Evolutionary conservation across 352 stramenopile species (phyloP).

Genomic region (Phytophthora sp.): DNA sequence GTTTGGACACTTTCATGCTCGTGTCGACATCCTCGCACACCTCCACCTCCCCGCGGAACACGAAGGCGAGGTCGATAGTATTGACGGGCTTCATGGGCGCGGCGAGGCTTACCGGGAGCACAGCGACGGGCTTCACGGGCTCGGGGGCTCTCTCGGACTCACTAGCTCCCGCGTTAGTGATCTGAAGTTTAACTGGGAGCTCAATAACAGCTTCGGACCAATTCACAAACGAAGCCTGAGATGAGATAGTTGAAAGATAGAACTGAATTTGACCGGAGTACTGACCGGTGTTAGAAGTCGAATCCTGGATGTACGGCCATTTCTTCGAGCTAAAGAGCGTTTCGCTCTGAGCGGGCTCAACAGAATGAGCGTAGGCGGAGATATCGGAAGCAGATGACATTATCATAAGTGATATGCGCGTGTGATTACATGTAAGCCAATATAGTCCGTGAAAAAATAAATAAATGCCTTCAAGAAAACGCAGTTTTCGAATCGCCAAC

Average conservation of each 20-base stretch:
- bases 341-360: background rate
- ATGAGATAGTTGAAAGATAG: conserved; percentile 9
- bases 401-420: background rate
- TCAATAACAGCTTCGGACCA: conserved; percentile 13
- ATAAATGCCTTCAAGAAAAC: background rate
- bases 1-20: too few relatives aligned
- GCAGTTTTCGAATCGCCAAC: too few relatives aligned
- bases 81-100: too few relatives aligned
- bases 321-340: conserved; percentile 5
- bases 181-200: conserved; percentile 13
- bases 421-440: background rate
- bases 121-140: too few relatives aligned
- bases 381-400: background rate
- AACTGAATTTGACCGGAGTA: conserved; percentile 14
- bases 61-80: too few relatives aligned
- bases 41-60: too few relatives aligned
- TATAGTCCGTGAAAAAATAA: too few relatives aligned
- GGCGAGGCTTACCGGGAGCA: too few relatives aligned
- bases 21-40: too few relatives aligned
- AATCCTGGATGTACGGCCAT: conserved; percentile 19
- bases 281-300: background rate
- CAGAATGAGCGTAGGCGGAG: background rate
- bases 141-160: too few relatives aligned
- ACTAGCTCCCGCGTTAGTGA: background rate
- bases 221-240: conserved; percentile 7